Evolutionary conservation across 225 moss, liverwort and hornwort genomes (phyloP).

Genomic region (Lunularia cruciata): DNA sequence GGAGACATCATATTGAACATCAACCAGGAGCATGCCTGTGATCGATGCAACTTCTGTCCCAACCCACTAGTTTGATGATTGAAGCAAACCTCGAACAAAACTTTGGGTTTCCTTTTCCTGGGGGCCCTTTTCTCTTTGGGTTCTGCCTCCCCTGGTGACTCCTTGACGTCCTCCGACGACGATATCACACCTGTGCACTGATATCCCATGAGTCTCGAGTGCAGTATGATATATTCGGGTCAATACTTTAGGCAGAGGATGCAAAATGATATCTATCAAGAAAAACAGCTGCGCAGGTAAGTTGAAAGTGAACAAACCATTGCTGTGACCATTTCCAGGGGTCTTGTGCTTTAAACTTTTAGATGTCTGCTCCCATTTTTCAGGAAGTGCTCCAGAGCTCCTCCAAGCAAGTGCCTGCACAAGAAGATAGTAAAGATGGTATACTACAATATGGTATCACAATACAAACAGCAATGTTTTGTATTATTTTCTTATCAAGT

Average conservation of each 20-base stretch:
- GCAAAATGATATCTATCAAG: neutral
- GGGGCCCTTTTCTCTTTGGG: constrained; percentile 72
- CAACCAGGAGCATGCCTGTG: constrained; percentile 2
- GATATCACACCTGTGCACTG: constrained; percentile 33
- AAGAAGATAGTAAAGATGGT: constrained; percentile 1
- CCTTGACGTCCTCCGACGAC: constrained; percentile 34
- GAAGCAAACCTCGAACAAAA: constrained; percentile 73
- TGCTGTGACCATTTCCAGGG: constrained; percentile 50
- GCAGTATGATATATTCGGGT: no score
- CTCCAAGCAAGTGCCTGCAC: constrained; percentile 74
- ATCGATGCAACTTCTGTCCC: constrained; percentile 7
- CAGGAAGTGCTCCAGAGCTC: constrained; percentile 64
- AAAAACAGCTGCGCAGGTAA: neutral
- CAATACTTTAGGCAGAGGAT: no score
- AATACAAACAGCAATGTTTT: no score
- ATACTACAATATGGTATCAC: no score
- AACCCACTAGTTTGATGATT: constrained; percentile 7
- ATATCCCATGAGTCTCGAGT: neutral
- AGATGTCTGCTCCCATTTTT: constrained; percentile 48
- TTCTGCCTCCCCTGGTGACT: constrained; percentile 53
- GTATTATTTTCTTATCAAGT: no score
- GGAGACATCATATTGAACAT: constrained; percentile 5
- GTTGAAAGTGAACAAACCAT: constrained; percentile 38
- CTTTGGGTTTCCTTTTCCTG: constrained; percentile 91
- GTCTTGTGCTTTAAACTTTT: constrained; percentile 46